Percentiles rank a stretch among this genome's conserved stretches.
phyloP scores from a whole-genome alignment of 306 rosid species.

The Erythrophleum fordii region DNA sequence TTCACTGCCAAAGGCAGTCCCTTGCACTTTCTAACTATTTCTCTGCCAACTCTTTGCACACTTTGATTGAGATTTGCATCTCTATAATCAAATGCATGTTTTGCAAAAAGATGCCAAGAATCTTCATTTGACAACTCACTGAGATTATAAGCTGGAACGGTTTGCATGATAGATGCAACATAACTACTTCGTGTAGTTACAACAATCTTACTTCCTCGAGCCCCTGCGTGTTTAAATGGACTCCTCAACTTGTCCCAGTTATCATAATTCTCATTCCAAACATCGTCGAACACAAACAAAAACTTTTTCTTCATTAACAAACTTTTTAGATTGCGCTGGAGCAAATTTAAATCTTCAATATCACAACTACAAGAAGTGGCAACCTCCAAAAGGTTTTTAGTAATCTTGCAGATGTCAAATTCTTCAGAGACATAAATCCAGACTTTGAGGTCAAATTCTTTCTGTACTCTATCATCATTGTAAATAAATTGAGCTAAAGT shows the following conservation, averaged over 20 bases:
- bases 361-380: neutral
- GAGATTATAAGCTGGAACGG: constrained; percentile 38
- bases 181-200: constrained; percentile 42
- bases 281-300: neutral
- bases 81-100: constrained; percentile 43
- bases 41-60: constrained; percentile 39
- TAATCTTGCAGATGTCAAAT: constrained; percentile 18
- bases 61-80: constrained; percentile 20
- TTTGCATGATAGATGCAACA: constrained; percentile 53
- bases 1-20: constrained; percentile 54
- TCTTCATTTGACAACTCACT: constrained; percentile 38
- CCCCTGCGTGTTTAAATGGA: constrained; percentile 46
- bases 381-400: neutral
- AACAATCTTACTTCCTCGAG: constrained; percentile 46
- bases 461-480: constrained; percentile 19
- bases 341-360: neutral
- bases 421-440: constrained; percentile 35
- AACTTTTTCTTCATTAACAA: neutral
- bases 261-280: constrained; percentile 30
- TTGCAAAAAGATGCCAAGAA: constrained; percentile 46
- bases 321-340: neutral
- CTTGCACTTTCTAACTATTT: constrained; percentile 46
- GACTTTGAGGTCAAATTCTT: constrained; percentile 11
- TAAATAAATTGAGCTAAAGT: constrained; percentile 35
- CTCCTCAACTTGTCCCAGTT: constrained; percentile 43